Evolutionary conservation across 306 rosid species (phyloP), one percentile per base, ranked within the genome.

Genomic region (Cicer cuneatum): DNA sequence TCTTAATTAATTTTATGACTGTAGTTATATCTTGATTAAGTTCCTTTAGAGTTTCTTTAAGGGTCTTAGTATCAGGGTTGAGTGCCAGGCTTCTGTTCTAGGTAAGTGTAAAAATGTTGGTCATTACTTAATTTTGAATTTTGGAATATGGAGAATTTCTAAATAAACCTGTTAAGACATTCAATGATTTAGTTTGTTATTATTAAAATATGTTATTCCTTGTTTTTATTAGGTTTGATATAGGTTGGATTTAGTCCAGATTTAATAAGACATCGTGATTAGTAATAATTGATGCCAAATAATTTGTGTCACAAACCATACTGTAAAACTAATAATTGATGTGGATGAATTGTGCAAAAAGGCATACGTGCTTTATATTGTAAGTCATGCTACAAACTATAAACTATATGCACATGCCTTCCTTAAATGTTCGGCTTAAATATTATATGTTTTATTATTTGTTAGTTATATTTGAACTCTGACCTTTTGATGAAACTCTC

Each of bases 341-440:
- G 72, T 69, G 71, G 14, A 58, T 57, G 58, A 14, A 24, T 57
- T 40, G 4, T 72, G 16, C 15, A 0, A 52, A 29, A 51, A 75
- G 64, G 67, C 69, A 61, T 45, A 52, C 48, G 63, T 54, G 41
- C 66, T 67, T 80, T 48, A 68, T 43, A 53, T 70, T 75, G 66
- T 8, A 43, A 49, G 40, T 60, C 67, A 16, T 40, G 59, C 7
- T 60, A 46, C 12, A 40, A 38, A 61, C 63, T 60, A 61, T 52
- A 24, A 24, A 71, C 52, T 63, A 64, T 71, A 46, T 58, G 39
- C 24, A 48, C 47, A 5, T 21, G 7, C 60, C 45, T 72, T 59
- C 67, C 16, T 1, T 73, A 68, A 39, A 18, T 4, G 15, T 62
- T 46, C 53, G 11, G 14, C 52, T 66, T 66, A 16, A 72, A 21